phyloP scores from a whole-genome alignment of 192 early-diverging fungal genomes.

The Haplosporangium gracile region DNA sequence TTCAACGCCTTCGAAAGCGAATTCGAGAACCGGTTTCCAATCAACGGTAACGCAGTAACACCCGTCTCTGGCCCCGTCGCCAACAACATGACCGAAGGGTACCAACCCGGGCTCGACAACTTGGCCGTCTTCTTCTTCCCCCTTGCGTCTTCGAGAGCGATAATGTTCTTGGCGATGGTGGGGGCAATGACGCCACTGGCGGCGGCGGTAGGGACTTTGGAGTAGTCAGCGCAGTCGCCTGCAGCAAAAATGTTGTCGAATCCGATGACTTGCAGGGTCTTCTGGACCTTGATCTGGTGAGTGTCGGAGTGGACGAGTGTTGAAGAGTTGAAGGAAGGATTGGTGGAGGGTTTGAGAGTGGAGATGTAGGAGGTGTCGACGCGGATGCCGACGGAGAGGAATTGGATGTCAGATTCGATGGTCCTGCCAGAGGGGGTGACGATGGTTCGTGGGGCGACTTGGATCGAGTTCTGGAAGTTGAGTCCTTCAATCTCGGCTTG shows the following conservation, averaged over 20 bases:
- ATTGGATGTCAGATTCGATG: conserved; percentile 71
- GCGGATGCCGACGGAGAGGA: conserved; percentile 59
- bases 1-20: conserved; percentile 33
- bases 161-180: conserved; percentile 37
- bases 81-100: conserved; percentile 27
- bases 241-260: conserved; percentile 64
- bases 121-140: conserved; percentile 12
- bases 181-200: conserved; percentile 17
- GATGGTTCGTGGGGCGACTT: conserved; percentile 54
- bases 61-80: conserved; percentile 42
- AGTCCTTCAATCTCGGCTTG: conserved; percentile 57
- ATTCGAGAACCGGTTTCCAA: conserved; percentile 25
- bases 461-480: conserved; percentile 50
- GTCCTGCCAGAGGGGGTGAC: conserved; percentile 54
- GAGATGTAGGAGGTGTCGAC: conserved; percentile 63
- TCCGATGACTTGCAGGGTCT: conserved; percentile 62
- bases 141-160: conserved; percentile 3
- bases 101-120: neutral
- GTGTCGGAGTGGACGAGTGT: conserved; percentile 52
- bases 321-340: conserved; percentile 13
- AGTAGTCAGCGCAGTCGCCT: conserved; percentile 63
- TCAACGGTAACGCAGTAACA: conserved; percentile 17
- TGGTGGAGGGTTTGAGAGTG: conserved; percentile 39
- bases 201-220: conserved; percentile 31
- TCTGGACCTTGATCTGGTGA: conserved; percentile 59